phyloP scores from a whole-genome alignment of 2,329 filamentous ascomycete genomes.

The Coniochaeta sp. region DNA sequence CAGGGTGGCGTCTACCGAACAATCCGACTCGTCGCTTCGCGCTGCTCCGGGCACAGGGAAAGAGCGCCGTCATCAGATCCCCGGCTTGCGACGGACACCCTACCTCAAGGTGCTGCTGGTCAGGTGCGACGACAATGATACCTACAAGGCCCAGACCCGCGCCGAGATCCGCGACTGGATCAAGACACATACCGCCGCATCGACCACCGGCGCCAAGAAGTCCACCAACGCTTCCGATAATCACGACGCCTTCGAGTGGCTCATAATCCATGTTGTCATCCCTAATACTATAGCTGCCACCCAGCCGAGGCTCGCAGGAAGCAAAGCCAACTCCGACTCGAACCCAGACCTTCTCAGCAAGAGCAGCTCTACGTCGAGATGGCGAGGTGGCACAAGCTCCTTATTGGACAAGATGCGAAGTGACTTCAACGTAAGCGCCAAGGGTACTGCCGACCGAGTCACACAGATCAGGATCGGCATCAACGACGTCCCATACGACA shows the following conservation, averaged over 20 bases:
- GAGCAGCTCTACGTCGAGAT: constrained; percentile 57
- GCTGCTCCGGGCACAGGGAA: constrained; percentile 29
- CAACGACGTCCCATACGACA: constrained; percentile 60
- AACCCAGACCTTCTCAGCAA: constrained; percentile 42
- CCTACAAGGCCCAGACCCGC: constrained; percentile 75
- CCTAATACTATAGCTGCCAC: constrained; percentile 77
- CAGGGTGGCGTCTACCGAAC: constrained; percentile 28
- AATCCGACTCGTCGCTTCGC: constrained; percentile 24
- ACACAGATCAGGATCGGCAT: constrained; percentile 77
- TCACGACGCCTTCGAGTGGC: constrained; percentile 94
- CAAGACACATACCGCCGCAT: constrained; percentile 63
- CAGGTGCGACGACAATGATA: constrained; percentile 91
- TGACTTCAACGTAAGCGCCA: constrained; percentile 76
- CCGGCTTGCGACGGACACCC: constrained; percentile 82
- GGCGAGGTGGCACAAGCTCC: constrained; percentile 72
- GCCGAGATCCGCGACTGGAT: constrained; percentile 87
- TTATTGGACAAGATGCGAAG: constrained; percentile 82
- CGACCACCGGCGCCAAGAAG: constrained; percentile 48
- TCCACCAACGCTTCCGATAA: constrained; percentile 68
- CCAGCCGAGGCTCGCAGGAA: constrained; percentile 60
- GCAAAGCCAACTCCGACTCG: constrained; percentile 39
- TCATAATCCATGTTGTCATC: constrained; percentile 86
- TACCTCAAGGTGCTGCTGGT: constrained; percentile 89
- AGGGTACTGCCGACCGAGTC: constrained; percentile 67
- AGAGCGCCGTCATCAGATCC: constrained; percentile 84